Evolutionary conservation across 371 early-diverging fungal species (phyloP), one percentile per base, ranked within the genome.

Genomic region (Circinella minor): DNA sequence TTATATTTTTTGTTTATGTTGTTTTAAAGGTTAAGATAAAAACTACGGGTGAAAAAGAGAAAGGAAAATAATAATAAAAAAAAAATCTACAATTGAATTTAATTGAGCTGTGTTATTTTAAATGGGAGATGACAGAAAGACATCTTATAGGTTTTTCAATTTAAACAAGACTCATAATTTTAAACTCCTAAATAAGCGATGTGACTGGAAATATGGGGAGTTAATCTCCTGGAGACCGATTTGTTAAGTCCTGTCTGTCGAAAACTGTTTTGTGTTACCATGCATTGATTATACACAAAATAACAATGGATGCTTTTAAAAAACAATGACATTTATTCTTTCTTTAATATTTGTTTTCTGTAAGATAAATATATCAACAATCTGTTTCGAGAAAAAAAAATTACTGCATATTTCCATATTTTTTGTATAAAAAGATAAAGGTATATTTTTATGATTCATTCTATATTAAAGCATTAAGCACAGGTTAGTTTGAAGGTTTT

Each of bases 141-240:
- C 51, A 63, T 63, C 14, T 63, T 63, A 20, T 47, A 47, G 47
- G 47, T 47, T 47, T 47, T 47, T 27, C 27, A 27, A 27, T 27
- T 2, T n/a, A n/a, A 27, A 27, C 27, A 27, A 27, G 43, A 48
- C 63, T 63, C 20, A 39, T 63, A 39, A 47, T 43, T 63, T 63
- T 27, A 63, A 63, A 63, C 63, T 43, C 63, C 51, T 14, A 51
- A 51, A 43, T 43, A 61, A 61, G 17, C 13, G 63, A 48, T 63
- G 63, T 63, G 63, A 63, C 63, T 27, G 43, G 9, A 34, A 20
- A 20, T n/a, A 55, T 37, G 3, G 51, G 14, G 43, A 36, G 18
- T 20, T n/a, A 63, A 63, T 63, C 63, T 63, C 63, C 63, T 63
- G 63, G 46, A 63, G 47, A 27, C 63, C 63, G 63, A 63, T 6